Conservation (phyloP, 2,329 filamentous ascomycete genomes). For the Xylariales sp. region DNA sequence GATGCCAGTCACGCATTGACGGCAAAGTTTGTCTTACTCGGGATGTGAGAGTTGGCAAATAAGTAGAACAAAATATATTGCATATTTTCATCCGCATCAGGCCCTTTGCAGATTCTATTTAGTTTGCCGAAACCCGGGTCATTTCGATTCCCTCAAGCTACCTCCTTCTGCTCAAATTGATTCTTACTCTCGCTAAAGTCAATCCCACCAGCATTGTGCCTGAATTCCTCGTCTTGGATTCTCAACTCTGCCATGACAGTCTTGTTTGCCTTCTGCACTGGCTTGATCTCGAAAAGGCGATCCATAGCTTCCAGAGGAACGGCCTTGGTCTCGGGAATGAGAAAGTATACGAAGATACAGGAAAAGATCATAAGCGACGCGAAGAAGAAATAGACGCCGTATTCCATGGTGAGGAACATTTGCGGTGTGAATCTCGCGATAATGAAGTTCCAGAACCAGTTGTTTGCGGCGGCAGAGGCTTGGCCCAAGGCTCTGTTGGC, state of each 20-base stretch:
- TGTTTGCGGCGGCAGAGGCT: slow-evolving; percentile 65
- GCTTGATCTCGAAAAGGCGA: slow-evolving; percentile 49
- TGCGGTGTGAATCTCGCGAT: slow-evolving; percentile 63
- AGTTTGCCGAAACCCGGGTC: too few relatives aligned
- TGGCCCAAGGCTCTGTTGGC: slow-evolving; percentile 55
- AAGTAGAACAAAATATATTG: too few relatives aligned
- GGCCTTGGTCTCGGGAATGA: slow-evolving; percentile 62
- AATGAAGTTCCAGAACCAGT: slow-evolving; percentile 72
- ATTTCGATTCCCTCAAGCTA: too few relatives aligned
- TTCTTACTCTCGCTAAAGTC: slow-evolving; percentile 12
- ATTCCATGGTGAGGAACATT: slow-evolving; percentile 56
- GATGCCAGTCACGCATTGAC: too few relatives aligned
- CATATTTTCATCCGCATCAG: too few relatives aligned
- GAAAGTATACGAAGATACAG: slow-evolving; percentile 56
- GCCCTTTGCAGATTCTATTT: too few relatives aligned
- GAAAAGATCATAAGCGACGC: slow-evolving; percentile 56
- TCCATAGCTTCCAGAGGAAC: slow-evolving; percentile 64
- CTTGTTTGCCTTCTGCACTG: slow-evolving; percentile 38
- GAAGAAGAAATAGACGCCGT: slow-evolving; percentile 67
- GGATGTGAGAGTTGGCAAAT: too few relatives aligned
- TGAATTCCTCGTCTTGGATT: slow-evolving; percentile 29
- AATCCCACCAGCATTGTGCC: slow-evolving; percentile 21
- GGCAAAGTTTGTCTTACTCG: too few relatives aligned
- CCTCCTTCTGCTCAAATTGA: slow-evolving; percentile 10
- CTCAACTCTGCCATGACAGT: slow-evolving; percentile 39